Percentiles rank a stretch among this genome's conserved stretches.
Conservation (phyloP, 257 asterid species). For the Solanum bulbocastanum region DNA sequence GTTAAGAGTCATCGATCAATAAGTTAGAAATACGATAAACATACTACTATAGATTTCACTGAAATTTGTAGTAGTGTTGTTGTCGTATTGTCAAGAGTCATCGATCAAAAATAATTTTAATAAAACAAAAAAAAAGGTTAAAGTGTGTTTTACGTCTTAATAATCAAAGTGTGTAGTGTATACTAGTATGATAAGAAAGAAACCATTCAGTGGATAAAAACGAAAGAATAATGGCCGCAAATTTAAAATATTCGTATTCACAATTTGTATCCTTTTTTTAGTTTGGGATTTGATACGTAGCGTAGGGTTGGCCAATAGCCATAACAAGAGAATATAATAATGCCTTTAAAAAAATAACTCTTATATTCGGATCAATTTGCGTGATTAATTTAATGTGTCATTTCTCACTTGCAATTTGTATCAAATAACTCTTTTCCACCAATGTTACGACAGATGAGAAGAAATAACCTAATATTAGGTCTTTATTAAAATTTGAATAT, state of each 20-base stretch:
- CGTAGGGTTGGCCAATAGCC: slow-evolving; percentile 15
- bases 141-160: not conserved
- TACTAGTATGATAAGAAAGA: not conserved
- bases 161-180: not conserved
- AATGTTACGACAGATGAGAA: too few species aligned
- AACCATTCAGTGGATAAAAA: not conserved
- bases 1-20: not conserved
- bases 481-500: not conserved
- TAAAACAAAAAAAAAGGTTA: not conserved
- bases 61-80: not conserved
- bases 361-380: not conserved
- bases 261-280: not conserved
- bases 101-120: not conserved
- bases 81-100: not conserved
- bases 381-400: too few species aligned
- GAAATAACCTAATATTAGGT: too few species aligned
- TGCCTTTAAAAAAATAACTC: not conserved
- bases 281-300: not conserved
- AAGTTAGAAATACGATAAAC: not conserved
- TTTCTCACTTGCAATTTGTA: not conserved
- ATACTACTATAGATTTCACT: not conserved
- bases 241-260: slow-evolving; percentile 1
- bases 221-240: slow-evolving; percentile 2
- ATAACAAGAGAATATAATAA: not conserved
- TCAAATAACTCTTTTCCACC: too few species aligned